A percentile compares a stretch with the other conserved stretches of the same genome.
Conservation (phyloP, 176 grass and related monocot species). For the Raddia distichophylla region DNA sequence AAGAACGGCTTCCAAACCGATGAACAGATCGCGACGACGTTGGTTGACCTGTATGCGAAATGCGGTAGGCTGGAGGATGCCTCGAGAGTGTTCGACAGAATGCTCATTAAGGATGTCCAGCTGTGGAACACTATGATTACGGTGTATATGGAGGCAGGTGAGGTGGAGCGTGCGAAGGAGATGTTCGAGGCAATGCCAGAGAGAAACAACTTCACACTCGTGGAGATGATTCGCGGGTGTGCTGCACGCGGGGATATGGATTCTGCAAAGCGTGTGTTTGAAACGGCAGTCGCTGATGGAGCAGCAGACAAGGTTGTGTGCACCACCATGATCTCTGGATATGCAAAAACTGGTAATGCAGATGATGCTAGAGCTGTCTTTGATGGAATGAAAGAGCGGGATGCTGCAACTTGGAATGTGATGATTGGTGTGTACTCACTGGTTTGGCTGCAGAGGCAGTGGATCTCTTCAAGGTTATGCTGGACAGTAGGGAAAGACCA, state of each 20-base stretch:
- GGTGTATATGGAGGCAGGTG: constrained; percentile 17
- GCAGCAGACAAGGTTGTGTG: constrained; percentile 30
- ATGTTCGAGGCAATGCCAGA: constrained; percentile 47
- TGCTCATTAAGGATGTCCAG: constrained; percentile 37
- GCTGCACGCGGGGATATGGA: constrained; percentile 32
- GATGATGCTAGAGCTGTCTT: constrained; percentile 41
- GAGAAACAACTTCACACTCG: constrained; percentile 27
- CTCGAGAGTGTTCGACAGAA: constrained; percentile 35
- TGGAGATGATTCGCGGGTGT: constrained; percentile 44
- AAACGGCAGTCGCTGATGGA: constrained; percentile 18
- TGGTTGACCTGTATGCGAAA: constrained; percentile 46
- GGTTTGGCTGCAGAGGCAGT: constrained; percentile 32
- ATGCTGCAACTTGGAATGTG: constrained; percentile 54
- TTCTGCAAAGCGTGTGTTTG: constrained; percentile 30
- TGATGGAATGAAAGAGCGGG: constrained; percentile 45
- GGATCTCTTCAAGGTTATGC: constrained; percentile 48
- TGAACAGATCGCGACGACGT: constrained; percentile 37
- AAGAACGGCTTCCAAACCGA: constrained; percentile 49
- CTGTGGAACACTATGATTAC: constrained; percentile 54
- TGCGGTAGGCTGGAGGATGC: constrained; percentile 42
- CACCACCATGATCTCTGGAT: constrained; percentile 53
- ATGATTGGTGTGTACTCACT: constrained; percentile 51
- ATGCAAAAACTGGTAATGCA: constrained; percentile 36
- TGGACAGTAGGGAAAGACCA: neutral
- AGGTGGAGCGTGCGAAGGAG: constrained; percentile 23